Evolutionary conservation across 202 grass and related monocot genomes (phyloP).

Genomic region (Panicum virgatum): DNA sequence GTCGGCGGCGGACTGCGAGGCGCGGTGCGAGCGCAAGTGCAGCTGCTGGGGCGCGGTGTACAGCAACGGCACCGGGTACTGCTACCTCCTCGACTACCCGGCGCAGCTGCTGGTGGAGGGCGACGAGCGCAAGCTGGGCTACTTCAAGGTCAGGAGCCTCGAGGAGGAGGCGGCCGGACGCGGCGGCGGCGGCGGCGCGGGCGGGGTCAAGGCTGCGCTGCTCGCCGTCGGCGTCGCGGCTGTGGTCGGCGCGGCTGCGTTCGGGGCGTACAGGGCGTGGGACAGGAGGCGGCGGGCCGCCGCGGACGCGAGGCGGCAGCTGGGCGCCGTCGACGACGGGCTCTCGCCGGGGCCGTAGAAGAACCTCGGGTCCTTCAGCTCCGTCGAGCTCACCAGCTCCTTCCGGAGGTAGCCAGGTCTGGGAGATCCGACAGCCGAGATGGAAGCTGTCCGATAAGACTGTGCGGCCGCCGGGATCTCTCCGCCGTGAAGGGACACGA

Average conservation of each 20-base stretch:
- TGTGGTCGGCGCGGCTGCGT: slow-evolving; percentile 35
- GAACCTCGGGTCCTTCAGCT: slow-evolving; percentile 72
- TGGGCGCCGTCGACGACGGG: slow-evolving; percentile 52
- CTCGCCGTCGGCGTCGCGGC: slow-evolving; percentile 45
- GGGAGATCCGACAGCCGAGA: too few species aligned
- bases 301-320: slow-evolving; percentile 17
- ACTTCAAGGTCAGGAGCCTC: slow-evolving; percentile 68
- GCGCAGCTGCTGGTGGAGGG: slow-evolving; percentile 66
- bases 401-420: slow-evolving; percentile 35
- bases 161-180: background rate
- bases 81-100: slow-evolving; percentile 89
- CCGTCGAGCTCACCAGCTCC: slow-evolving; percentile 77
- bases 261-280: slow-evolving; percentile 65
- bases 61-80: slow-evolving; percentile 67
- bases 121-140: slow-evolving; percentile 59
- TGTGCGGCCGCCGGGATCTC: background rate
- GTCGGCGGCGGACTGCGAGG: slow-evolving; percentile 77
- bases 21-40: slow-evolving; percentile 76
- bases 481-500: background rate
- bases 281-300: slow-evolving; percentile 26
- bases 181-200: background rate
- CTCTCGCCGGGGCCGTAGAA: slow-evolving; percentile 86
- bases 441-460: background rate
- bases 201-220: slow-evolving; percentile 42
- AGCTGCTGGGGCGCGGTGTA: slow-evolving; percentile 88